Evolutionary conservation across 306 rosid genomes (phyloP).

Genomic region (Fragaria nilgerrensis): DNA sequence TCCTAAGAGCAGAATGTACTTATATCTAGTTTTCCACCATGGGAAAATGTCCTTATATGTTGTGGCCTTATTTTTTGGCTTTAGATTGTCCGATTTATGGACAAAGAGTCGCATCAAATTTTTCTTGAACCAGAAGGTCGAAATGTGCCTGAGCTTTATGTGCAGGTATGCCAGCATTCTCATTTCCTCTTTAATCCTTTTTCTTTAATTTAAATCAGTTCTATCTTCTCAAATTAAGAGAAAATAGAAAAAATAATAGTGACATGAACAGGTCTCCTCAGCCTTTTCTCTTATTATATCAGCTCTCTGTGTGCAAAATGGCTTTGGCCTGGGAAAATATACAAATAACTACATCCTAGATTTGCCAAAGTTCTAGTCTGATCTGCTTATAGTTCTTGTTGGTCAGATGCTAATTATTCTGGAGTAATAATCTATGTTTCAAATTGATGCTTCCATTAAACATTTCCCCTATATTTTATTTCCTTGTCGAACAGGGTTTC

Average conservation of each 20-base stretch:
- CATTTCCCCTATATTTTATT: constrained; percentile 14
- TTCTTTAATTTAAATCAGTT: not conserved
- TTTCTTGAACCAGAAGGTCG: constrained; percentile 99
- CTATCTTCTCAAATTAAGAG: not conserved
- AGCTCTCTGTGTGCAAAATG: not conserved
- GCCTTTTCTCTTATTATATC: not conserved
- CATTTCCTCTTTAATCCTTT: not conserved
- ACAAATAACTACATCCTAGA: not conserved
- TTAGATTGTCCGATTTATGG: constrained; percentile 89
- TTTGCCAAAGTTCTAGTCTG: not conserved
- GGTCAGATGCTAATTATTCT: not conserved
- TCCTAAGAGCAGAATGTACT: not conserved
- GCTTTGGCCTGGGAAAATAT: not conserved
- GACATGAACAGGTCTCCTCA: not conserved
- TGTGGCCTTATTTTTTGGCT: constrained; percentile 5
- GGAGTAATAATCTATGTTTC: not conserved
- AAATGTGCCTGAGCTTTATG: constrained; percentile 88
- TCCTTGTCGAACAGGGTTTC: constrained; percentile 62
- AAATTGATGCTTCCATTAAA: not conserved
- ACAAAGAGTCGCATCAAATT: constrained; percentile 92
- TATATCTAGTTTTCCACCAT: not conserved
- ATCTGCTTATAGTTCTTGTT: not conserved
- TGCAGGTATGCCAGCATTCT: constrained; percentile 58
- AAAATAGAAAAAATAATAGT: not conserved
- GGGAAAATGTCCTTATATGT: not conserved